These are phyloP conservation scores for Trypanosoma boissoni DNA, from an alignment of 208 protist genomes.

Conservation along the genomic window DNA sequence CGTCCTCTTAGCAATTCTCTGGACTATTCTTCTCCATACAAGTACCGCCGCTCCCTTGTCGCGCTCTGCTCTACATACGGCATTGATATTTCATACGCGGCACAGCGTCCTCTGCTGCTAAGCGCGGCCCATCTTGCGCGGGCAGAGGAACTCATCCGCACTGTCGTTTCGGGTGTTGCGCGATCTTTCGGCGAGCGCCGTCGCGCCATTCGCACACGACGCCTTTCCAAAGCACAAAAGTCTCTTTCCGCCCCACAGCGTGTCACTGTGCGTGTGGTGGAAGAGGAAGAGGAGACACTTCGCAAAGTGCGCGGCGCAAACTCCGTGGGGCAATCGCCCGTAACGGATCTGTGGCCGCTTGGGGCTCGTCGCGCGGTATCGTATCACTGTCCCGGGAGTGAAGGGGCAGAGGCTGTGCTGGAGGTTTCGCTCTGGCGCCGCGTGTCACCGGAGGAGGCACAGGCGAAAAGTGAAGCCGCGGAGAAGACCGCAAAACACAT, in stretches of 20 bases:
- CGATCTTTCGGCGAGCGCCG: conserved; percentile 51
- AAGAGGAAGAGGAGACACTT: too few relatives aligned
- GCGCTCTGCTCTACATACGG: conserved; percentile 62
- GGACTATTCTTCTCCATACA: conserved; percentile 84
- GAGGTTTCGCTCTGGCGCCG: conserved; percentile 83
- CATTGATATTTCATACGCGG: conserved; percentile 57
- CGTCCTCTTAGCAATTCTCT: conserved; percentile 70
- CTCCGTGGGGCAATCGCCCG: conserved; percentile 9
- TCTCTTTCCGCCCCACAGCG: conserved; percentile 38
- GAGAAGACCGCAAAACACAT: conserved; percentile 30
- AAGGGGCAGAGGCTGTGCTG: too few relatives aligned
- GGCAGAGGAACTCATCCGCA: conserved; percentile 51
- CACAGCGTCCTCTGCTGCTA: conserved; percentile 60
- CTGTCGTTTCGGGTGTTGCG: conserved; percentile 35
- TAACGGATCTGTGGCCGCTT: conserved; percentile 63
- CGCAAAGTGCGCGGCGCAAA: too few relatives aligned
- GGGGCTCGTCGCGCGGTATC: conserved; percentile 54
- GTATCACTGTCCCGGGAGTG: conserved; percentile 68
- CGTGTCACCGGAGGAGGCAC: conserved; percentile 38
- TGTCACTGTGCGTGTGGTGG: conserved; percentile 34
- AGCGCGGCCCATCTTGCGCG: conserved; percentile 55
- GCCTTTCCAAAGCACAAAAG: conserved; percentile 29
- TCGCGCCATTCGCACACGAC: conserved; percentile 32
- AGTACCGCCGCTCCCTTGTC: conserved; percentile 59
- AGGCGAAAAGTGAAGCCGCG: conserved; percentile 7